These are phyloP conservation scores for Tylopilus balloui DNA, from an alignment of 768 basidiomycete species.

Conservation along the genomic window DNA sequence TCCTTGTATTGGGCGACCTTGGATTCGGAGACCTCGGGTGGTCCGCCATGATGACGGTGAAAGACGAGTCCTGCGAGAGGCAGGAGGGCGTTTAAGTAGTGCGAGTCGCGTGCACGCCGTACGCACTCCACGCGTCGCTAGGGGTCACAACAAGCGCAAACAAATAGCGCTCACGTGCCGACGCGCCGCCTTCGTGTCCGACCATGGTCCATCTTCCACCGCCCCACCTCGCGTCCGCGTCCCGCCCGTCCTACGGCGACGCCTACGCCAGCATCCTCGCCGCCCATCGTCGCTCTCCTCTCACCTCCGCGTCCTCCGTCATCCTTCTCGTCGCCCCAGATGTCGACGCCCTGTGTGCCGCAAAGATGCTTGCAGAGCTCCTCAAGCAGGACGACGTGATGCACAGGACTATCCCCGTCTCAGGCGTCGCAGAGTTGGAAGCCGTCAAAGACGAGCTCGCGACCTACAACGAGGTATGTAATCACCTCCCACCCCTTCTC, in stretches of 20 bases:
- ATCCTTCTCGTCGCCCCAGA: constrained; percentile 85
- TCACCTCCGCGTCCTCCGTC: constrained; percentile 77
- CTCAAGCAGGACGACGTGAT: constrained; percentile 93
- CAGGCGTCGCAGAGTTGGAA: constrained; percentile 76
- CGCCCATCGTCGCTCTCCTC: constrained; percentile 65
- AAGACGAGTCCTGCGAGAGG: constrained; percentile 6
- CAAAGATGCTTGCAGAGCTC: constrained; percentile 82
- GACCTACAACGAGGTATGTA: constrained; percentile 59
- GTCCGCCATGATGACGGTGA: constrained; percentile 48
- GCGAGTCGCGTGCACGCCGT: constrained; percentile 26
- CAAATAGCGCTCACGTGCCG: constrained; percentile 14
- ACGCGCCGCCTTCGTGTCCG: neutral
- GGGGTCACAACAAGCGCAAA: constrained; percentile 20
- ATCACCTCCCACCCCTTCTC: neutral
- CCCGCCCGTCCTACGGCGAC: constrained; percentile 61
- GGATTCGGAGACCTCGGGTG: constrained; percentile 44
- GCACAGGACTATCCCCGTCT: constrained; percentile 85
- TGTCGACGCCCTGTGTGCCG: constrained; percentile 89
- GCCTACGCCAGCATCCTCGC: constrained; percentile 72
- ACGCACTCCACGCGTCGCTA: constrained; percentile 24
- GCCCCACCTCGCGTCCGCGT: constrained; percentile 58
- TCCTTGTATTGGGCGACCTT: constrained; percentile 49
- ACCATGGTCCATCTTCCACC: constrained; percentile 67
- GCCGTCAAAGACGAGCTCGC: constrained; percentile 59
- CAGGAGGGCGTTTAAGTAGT: constrained; percentile 28